These are phyloP conservation scores for Gryganskiella cystojenkinii DNA, from an alignment of 192 early-diverging fungal species.

Conservation along the genomic window DNA sequence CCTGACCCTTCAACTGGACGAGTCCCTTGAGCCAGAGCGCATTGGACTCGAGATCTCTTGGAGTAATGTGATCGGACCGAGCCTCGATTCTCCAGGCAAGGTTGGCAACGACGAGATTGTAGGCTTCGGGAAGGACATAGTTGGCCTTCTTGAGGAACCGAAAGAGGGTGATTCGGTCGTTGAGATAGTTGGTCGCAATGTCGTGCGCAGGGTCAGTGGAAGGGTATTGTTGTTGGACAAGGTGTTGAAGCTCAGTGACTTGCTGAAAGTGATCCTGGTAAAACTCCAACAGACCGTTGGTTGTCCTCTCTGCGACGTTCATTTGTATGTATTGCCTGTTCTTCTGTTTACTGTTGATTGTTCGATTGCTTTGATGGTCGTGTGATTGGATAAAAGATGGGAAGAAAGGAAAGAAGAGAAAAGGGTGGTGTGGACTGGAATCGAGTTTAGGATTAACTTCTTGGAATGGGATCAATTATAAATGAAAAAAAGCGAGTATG, in stretches of 20 bases:
- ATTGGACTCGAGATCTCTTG: constrained; percentile 27
- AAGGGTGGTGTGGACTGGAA: not conserved
- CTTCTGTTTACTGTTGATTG: not conserved
- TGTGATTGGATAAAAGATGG: not conserved
- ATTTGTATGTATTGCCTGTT: not conserved
- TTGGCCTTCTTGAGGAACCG: constrained; percentile 54
- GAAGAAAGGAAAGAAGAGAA: not conserved
- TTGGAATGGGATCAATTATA: not conserved
- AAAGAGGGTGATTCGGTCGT: constrained; percentile 53
- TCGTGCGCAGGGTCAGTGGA: constrained; percentile 24
- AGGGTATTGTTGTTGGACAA: constrained; percentile 49
- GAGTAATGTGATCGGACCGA: constrained; percentile 33
- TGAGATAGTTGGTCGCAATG: constrained; percentile 35
- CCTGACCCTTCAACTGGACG: constrained; percentile 37
- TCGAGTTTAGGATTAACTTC: not conserved
- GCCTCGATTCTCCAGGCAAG: constrained; percentile 33
- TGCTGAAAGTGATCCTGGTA: constrained; percentile 49
- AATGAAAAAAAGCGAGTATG: not conserved
- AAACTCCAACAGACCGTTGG: constrained; percentile 26
- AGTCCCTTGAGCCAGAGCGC: constrained; percentile 40
- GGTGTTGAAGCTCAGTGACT: constrained; percentile 46
- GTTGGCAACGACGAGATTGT: constrained; percentile 42
- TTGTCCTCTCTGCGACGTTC: constrained; percentile 35
- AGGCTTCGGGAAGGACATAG: constrained; percentile 41
- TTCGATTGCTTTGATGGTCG: not conserved